Percentiles rank a stretch among this genome's conserved stretches.
Evolutionary conservation across 140 eudicot genomes (phyloP).

Genomic region (Oenanthe javanica): DNA sequence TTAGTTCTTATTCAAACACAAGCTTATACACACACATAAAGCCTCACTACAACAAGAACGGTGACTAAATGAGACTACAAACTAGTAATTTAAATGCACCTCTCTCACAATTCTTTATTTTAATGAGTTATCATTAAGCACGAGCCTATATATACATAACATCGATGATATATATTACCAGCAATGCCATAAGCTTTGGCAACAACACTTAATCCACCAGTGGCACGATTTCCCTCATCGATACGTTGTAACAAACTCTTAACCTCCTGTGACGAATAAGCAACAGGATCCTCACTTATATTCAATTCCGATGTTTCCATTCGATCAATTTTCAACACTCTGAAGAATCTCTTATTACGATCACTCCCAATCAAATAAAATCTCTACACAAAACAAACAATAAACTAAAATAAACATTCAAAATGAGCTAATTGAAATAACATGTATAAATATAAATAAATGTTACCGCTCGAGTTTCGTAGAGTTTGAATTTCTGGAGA

Average conservation of each 20-base stretch:
- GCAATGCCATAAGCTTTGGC: constrained; percentile 91
- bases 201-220: constrained; percentile 74
- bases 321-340: constrained; percentile 83
- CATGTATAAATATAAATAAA: neutral
- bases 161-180: constrained; percentile 23
- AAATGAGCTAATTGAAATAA: neutral
- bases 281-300: constrained; percentile 89
- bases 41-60: no score
- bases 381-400: constrained; percentile 27
- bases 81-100: no score
- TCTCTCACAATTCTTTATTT: no score
- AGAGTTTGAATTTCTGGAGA: constrained; percentile 81
- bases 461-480: constrained; percentile 77
- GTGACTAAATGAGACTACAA: no score
- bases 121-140: no score
- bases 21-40: no score
- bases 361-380: constrained; percentile 88
- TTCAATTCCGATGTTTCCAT: constrained; percentile 83
- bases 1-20: no score
- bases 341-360: constrained; percentile 60
- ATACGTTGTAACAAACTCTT: constrained; percentile 79
- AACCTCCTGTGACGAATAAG: constrained; percentile 76
- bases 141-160: no score
- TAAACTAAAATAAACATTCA: neutral
- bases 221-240: constrained; percentile 87